Evolutionary conservation across 1,284 basidiomycete genomes (phyloP), one percentile per base, ranked within the genome.

Genomic region (Cutaneotrichosporon cyanovorans): DNA sequence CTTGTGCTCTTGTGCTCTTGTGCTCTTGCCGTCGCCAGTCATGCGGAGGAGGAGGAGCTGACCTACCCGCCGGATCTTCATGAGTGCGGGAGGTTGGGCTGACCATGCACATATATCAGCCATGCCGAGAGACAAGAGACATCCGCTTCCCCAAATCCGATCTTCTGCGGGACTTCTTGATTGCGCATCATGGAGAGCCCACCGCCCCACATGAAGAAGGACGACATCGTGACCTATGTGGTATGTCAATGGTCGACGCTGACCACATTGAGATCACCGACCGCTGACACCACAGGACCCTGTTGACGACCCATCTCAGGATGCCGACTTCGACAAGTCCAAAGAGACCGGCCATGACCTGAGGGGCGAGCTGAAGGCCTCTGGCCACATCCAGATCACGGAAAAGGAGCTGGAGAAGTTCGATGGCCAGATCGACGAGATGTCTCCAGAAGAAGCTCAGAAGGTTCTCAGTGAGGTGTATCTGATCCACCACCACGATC

Each of bases 311-410:
- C n/a, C n/a, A n/a, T n/a, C n/a, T n/a, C 32, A 37, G 15, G 33
- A 42, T 28, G 16, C 15, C 14, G 43, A 48, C 33, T 10, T 35
- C 18, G 42, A 40, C 23, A 34, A 35, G 31, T 23, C 42, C n/a
- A 39, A 40, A 16, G 47, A 48, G 36, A 45, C 45, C 31, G 31
- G 28, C 32, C 8, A 12, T 7, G 46, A 34, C 42, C 14, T 35
- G 9, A 33, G 23, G 14, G 30, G 32, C 20, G 23, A 41, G 19
- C 37, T 52, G 14, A 35, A 45, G 31, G 43, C 42, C 1, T 48
- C 35, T 14, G 50, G 50, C 15, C 45, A 44, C 20, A 15, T 51
- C n/a, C 45, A 53, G 41, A 11, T 53, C 7, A 53, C 51, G 4
- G 28, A 33, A 21, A 41, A 40, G 2, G 47, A 49, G 38, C 47